These are phyloP conservation scores for Ichthyophthirius multifiliis DNA, from an alignment of 169 alveolate species.

Conservation along the genomic window DNA sequence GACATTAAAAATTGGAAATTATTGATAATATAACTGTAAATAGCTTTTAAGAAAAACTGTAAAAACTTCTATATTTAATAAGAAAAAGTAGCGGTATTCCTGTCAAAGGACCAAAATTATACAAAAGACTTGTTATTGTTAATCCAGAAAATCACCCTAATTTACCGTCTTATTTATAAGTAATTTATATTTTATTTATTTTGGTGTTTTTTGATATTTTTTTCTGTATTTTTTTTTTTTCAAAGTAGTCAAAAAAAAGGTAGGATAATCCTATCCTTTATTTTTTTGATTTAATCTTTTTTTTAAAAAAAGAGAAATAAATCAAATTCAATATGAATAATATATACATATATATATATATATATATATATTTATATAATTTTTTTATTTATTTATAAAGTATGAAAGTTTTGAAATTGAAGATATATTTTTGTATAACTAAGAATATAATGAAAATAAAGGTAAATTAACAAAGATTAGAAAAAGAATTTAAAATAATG, in stretches of 20 bases:
- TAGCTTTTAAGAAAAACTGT: conserved; percentile 58
- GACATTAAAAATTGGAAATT: conserved; percentile 67
- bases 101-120: neutral
- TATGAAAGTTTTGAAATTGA: neutral
- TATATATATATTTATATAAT: neutral
- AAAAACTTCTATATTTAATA: conserved; percentile 20
- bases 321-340: too few relatives aligned
- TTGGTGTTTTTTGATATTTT: too few relatives aligned
- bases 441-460: neutral
- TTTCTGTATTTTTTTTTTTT: too few relatives aligned
- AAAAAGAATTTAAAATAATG: neutral
- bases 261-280: too few relatives aligned
- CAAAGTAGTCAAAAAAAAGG: too few relatives aligned
- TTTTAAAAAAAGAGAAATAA: too few relatives aligned
- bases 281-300: too few relatives aligned
- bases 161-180: neutral
- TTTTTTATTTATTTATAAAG: neutral
- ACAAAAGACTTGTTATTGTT: neutral
- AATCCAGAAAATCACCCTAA: neutral
- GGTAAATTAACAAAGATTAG: conserved; percentile 1
- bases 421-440: neutral
- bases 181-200: neutral
- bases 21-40: conserved; percentile 53
- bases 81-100: conserved; percentile 1
- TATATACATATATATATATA: too few relatives aligned